phyloP scores from a whole-genome alignment of 441 rosid species.

The Eruca vesicaria region DNA sequence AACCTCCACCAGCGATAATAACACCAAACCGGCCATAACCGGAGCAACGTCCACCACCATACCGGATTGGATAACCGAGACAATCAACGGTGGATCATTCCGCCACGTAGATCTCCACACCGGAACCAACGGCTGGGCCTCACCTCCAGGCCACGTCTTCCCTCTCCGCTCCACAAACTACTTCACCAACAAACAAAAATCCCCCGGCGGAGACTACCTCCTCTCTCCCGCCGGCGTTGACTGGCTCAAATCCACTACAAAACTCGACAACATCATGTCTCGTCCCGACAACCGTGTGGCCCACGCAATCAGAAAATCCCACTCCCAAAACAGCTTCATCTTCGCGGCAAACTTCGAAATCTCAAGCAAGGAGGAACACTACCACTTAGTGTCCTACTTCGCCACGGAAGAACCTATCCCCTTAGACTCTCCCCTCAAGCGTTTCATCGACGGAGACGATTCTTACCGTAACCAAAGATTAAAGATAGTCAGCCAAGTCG shows the following conservation, averaged over 20 bases:
- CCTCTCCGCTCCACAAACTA: constrained; percentile 54
- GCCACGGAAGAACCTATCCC: constrained; percentile 61
- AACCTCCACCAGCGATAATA: constrained; percentile 22
- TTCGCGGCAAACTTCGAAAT: constrained; percentile 74
- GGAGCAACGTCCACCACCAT: background rate
- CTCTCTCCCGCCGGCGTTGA: constrained; percentile 79
- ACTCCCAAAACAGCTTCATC: constrained; percentile 59
- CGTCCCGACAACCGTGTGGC: constrained; percentile 75
- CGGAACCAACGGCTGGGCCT: constrained; percentile 81
- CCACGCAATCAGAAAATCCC: constrained; percentile 45
- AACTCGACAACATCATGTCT: constrained; percentile 64
- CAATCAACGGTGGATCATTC: constrained; percentile 36
- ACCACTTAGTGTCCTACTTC: constrained; percentile 63
- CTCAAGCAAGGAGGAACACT: constrained; percentile 53
- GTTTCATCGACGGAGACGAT: constrained; percentile 64
- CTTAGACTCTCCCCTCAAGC: constrained; percentile 49
- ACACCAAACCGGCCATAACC: constrained; percentile 20
- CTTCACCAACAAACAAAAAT: constrained; percentile 54
- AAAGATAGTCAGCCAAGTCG: constrained; percentile 68
- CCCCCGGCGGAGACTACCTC: constrained; percentile 61
- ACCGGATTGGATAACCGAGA: constrained; percentile 57
- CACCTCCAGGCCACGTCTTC: constrained; percentile 72
- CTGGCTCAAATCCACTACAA: constrained; percentile 60
- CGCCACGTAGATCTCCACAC: constrained; percentile 58
- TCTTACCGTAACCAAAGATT: constrained; percentile 65